These are phyloP conservation scores for Pseudocercospora musae DNA, from an alignment of 2,329 filamentous ascomycete genomes.

Conservation along the genomic window DNA sequence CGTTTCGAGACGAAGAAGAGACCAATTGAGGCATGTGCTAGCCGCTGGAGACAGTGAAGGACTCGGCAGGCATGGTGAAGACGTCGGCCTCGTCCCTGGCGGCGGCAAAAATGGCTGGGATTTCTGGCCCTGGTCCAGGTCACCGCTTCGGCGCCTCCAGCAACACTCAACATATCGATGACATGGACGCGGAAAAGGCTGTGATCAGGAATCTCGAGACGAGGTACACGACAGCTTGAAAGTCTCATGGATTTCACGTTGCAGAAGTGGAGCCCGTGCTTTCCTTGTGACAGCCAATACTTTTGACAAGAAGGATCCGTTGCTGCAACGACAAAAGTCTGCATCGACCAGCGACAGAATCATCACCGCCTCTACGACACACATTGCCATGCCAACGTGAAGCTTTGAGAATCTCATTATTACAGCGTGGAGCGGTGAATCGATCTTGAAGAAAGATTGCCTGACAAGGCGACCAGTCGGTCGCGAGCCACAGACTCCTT, in stretches of 20 bases:
- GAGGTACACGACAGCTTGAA: background rate
- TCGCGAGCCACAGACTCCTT: background rate
- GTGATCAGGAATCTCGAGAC: background rate
- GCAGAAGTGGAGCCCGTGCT: too few relatives aligned
- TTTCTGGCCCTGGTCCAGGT: background rate
- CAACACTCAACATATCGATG: background rate
- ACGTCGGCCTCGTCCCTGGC: background rate
- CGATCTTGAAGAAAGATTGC: background rate
- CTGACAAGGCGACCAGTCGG: background rate
- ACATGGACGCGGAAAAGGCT: background rate
- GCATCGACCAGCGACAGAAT: background rate
- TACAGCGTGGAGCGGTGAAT: background rate
- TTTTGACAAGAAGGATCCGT: background rate
- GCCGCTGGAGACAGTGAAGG: background rate
- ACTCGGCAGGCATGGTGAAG: background rate
- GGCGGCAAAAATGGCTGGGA: background rate
- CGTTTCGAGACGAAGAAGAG: background rate
- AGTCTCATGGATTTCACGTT: background rate
- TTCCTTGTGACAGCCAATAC: background rate
- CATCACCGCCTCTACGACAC: background rate
- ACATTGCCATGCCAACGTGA: background rate
- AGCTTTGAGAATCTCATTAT: background rate
- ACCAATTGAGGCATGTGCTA: constrained; percentile 8
- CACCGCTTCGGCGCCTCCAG: background rate
- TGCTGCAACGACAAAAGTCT: background rate